These are phyloP conservation scores for Conringia planisiliqua DNA, from an alignment of 345 rosid genomes.

Conservation along the genomic window DNA sequence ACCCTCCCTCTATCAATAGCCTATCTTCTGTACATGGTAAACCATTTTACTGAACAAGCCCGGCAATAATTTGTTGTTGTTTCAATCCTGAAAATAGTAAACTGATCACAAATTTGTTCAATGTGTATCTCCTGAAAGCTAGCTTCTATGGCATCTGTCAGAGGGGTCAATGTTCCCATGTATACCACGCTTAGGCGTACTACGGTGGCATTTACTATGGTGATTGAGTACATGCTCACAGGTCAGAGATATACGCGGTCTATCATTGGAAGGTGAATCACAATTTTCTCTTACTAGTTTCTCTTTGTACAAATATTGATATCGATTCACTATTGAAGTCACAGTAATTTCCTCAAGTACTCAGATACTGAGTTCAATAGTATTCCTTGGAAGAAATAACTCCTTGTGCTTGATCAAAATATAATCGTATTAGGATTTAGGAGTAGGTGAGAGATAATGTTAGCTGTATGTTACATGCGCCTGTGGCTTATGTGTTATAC, in stretches of 20 bases:
- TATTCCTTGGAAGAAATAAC: not conserved
- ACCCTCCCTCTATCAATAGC: constrained; percentile 73
- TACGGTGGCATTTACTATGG: constrained; percentile 91
- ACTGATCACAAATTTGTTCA: constrained; percentile 20
- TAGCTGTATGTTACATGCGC: constrained; percentile 9
- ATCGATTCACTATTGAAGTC: not conserved
- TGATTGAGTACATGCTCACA: constrained; percentile 75
- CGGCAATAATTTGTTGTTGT: not conserved
- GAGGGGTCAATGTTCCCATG: constrained; percentile 99
- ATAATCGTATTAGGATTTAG: not conserved
- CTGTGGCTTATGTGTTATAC: not conserved
- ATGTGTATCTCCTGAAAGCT: constrained; percentile 56
- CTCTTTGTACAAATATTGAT: not conserved
- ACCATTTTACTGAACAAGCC: constrained; percentile 2
- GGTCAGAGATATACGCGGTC: constrained; percentile 73
- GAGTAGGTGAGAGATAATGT: not conserved
- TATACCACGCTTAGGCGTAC: constrained; percentile 98
- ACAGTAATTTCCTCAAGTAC: not conserved
- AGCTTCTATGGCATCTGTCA: constrained; percentile 88
- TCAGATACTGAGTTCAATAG: not conserved
- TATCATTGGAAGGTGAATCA: constrained; percentile 71
- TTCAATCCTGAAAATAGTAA: not conserved
- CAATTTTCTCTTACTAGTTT: not conserved
- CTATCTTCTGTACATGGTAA: constrained; percentile 95
- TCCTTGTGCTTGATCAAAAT: not conserved